Evolutionary conservation across 2,329 filamentous ascomycete species (phyloP).

Genomic region (Hortaea sp.): DNA sequence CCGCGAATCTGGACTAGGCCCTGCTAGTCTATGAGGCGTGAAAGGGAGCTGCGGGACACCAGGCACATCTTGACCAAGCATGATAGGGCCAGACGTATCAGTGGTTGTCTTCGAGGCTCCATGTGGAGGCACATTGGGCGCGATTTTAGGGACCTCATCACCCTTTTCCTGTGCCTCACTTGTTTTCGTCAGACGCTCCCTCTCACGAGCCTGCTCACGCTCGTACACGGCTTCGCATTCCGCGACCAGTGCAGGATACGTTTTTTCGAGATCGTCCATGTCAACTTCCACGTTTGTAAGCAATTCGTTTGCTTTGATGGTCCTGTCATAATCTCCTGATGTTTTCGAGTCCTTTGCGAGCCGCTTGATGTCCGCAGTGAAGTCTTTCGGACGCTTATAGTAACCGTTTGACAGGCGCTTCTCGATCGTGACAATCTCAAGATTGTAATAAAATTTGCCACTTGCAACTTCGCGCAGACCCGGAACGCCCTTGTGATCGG

Average conservation of each 20-base stretch:
- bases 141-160: constrained; percentile 35
- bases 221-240: constrained; percentile 77
- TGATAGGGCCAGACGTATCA: constrained; percentile 36
- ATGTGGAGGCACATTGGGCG: constrained; percentile 30
- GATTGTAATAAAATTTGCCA: constrained; percentile 86
- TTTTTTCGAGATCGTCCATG: constrained; percentile 63
- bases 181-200: constrained; percentile 35
- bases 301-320: constrained; percentile 83
- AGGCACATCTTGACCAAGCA: constrained; percentile 55
- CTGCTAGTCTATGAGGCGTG: constrained; percentile 45
- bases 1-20: constrained; percentile 50
- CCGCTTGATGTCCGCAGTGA: constrained; percentile 74
- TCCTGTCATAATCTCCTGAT: constrained; percentile 70
- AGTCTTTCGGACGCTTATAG: constrained; percentile 84
- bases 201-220: constrained; percentile 57
- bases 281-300: constrained; percentile 91
- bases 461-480: constrained; percentile 67
- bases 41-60: constrained; percentile 37
- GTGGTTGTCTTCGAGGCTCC: constrained; percentile 32
- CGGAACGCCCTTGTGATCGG: constrained; percentile 66
- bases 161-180: constrained; percentile 55
- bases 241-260: constrained; percentile 49
- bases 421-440: constrained; percentile 87
- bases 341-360: constrained; percentile 76
- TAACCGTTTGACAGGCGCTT: constrained; percentile 94